Evolutionary conservation across 1,139 yeast genomes (phyloP), one percentile per base, ranked within the genome.

Genomic region (Kodamaea ohmeri): DNA sequence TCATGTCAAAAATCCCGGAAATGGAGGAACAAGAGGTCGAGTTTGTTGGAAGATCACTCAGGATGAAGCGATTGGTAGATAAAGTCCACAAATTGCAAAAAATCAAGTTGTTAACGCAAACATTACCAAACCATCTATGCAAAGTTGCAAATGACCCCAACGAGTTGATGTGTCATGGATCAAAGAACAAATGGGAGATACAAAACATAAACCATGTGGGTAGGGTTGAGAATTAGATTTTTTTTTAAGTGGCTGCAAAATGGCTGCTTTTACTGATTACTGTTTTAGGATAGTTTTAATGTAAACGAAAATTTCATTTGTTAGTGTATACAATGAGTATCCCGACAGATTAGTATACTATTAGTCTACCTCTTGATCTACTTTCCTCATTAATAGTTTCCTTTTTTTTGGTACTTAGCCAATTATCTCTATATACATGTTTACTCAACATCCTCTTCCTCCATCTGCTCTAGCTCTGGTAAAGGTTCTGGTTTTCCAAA

Each of bases 401-500:
- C n/a, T n/a, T n/a, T n/a, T n/a, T n/a, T n/a, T n/a, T n/a, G n/a
- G n/a, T n/a, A n/a, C n/a, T n/a, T 25, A 9, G n/a, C 27, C 6
- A 25, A 12, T 25, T 7, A 25, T 8, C n/a, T 25, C 14, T n/a
- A 25, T 26, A 26, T 26, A 26, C 11, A 20, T 20, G 3, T 19
- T 20, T 53, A 57, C 43, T 67, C 71, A 13, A 44, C 59, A 42
- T 71, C 74, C 49, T 71, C 74, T 1, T 60, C 65, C 48, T 71
- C 76, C 42, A 63, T 58, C 51, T 70, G 73, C 47, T 69, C 75
- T 6, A 71, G 49, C 34, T 67, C 70, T 11, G 60, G 63, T 2
- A 67, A 45, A 35, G 60, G 50, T 34, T 52, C 50, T 1, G 66
- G 60, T 2, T 56, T 57, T 0, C 75, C 75, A 43, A 67, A 63